Base-by-base conservation (phyloP, 768 basidiomycete species). In the Boletus sp. region DNA sequence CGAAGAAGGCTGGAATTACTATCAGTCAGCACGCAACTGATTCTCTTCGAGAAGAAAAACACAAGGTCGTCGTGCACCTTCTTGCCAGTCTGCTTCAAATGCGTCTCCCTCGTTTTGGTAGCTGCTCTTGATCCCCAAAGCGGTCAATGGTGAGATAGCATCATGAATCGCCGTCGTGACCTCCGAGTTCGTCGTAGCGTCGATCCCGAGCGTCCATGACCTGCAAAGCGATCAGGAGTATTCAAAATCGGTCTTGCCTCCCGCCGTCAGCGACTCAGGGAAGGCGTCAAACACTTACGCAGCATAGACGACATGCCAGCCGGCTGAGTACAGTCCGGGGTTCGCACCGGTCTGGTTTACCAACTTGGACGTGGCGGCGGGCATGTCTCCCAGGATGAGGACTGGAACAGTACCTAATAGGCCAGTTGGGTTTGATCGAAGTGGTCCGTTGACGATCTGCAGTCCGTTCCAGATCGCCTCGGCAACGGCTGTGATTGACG, bases 31-130 rank as follows among this genome's bases (percentile, higher is more conserved):
- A 37, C 10, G 14, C 17, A 10, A 27, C 5, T 4, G 10, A 13
- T 23, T 30, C 19, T 14, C 15, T 9, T 15, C 32, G 15, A 23
- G 13, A 2, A 13, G 1, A 25, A 29, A 13, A 7, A 47, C 7
- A 29, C 17, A n/a, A 37, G 13, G 11, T 13, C 32, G 17, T 32
- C 9, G 21, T 8, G 7, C 42, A 60, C 61, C 38, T 47, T 52
- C 43, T 50, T 67, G 60, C 63, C 63, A 66, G 35, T 62, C 34
- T 6, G 1, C n/a, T 19, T 66, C 64, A 39, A 55, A 66, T 6
- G 53, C 23, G 21, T 51, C 52, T 3, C 47, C 66, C 49, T 66
- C 63, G 34, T 60, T 65, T 27, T 65, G 64, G 56, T 68, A 66
- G 40, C 64, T 65, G 15, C 58, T 42, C 34, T 15, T 55, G 35